phyloP scores from a whole-genome alignment of 208 protist species.

The Leptomonas seymouri region DNA sequence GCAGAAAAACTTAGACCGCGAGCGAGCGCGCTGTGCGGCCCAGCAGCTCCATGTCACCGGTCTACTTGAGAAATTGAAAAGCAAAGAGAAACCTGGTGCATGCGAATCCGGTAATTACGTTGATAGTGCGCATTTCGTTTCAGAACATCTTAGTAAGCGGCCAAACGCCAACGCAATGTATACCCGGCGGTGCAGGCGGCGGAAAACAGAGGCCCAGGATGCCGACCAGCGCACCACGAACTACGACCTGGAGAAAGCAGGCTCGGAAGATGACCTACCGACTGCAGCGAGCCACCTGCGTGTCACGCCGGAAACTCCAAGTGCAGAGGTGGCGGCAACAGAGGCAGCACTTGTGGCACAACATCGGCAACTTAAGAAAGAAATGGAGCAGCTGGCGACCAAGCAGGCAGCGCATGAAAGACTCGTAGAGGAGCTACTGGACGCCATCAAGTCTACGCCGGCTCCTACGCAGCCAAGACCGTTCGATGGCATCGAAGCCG shows the following conservation, averaged over 20 bases:
- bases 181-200: not conserved
- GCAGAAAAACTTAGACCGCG: constrained; percentile 18
- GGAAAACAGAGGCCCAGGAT: not conserved
- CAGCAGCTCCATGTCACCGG: not conserved
- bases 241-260: too few relatives aligned
- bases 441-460: not conserved
- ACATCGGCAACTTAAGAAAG: not conserved
- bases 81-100: not conserved
- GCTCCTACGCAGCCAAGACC: not conserved
- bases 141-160: too few relatives aligned
- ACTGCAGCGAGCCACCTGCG: not conserved
- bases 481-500: not conserved
- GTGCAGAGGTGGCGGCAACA: not conserved
- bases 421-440: not conserved
- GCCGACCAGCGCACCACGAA: not conserved
- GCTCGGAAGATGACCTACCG: not conserved
- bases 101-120: not conserved
- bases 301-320: not conserved
- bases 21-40: constrained; percentile 1
- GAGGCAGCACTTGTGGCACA: not conserved
- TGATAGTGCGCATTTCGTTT: not conserved
- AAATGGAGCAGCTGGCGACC: not conserved
- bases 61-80: not conserved
- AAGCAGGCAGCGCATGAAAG: not conserved
- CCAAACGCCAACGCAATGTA: not conserved